phyloP scores from a whole-genome alignment of 2,329 filamentous ascomycete genomes.

The Paraphoma sp. region DNA sequence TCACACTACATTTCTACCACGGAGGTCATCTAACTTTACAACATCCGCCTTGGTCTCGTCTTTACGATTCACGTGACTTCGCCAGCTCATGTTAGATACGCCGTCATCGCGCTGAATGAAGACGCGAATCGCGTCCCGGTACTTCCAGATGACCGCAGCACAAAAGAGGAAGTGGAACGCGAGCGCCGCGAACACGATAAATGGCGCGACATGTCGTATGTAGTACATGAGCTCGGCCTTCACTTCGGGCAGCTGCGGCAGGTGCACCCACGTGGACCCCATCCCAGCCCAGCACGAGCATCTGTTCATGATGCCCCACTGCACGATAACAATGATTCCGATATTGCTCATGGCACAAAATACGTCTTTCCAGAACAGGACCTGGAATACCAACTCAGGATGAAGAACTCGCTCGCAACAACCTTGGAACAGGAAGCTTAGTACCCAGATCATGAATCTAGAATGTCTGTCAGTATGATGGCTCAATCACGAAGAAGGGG shows the following conservation, averaged over 20 bases:
- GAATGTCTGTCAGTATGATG: background rate
- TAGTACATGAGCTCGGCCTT: conserved; percentile 21
- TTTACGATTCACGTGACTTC: background rate
- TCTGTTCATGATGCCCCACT: conserved; percentile 26
- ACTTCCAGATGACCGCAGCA: conserved; percentile 15
- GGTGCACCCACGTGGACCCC: conserved; percentile 17
- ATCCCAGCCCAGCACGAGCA: conserved; percentile 24
- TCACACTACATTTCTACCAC: background rate
- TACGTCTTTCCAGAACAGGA: conserved; percentile 24
- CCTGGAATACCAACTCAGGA: conserved; percentile 12
- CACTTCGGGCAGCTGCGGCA: conserved; percentile 21
- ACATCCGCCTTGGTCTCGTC: background rate
- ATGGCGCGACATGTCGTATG: conserved; percentile 16
- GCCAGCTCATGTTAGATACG: conserved; percentile 11
- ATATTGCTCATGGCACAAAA: conserved; percentile 17
- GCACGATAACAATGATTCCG: conserved; percentile 15
- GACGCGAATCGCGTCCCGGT: conserved; percentile 25
- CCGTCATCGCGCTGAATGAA: conserved; percentile 27
- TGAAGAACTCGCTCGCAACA: conserved; percentile 11
- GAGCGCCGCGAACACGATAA: conserved; percentile 20
- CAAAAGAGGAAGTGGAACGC: conserved; percentile 25
- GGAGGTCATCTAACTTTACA: background rate
- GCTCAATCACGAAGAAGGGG: background rate
- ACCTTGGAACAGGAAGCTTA: conserved; percentile 17
- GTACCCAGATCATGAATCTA: conserved; percentile 20